Percentiles rank a stretch among this genome's conserved stretches.
These are phyloP conservation scores for Calonectria henricotiae DNA, from an alignment of 2,329 filamentous ascomycete genomes.

Conservation along the genomic window DNA sequence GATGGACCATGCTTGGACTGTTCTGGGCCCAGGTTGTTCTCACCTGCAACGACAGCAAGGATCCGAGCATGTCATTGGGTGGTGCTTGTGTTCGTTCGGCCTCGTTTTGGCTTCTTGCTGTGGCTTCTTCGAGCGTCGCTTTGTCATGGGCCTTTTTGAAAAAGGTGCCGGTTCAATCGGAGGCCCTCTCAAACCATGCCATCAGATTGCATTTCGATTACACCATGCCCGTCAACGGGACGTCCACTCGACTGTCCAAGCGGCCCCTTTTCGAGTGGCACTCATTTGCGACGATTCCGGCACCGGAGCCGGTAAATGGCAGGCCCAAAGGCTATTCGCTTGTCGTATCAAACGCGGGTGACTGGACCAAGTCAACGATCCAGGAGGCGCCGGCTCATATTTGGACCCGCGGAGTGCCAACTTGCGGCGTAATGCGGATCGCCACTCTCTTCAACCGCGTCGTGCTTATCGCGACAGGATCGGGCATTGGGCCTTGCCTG, in stretches of 20 bases:
- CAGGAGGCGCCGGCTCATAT: constrained; percentile 72
- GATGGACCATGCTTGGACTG: constrained; percentile 78
- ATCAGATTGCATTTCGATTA: constrained; percentile 80
- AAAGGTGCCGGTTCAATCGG: constrained; percentile 76
- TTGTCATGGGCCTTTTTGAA: constrained; percentile 83
- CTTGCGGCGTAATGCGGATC: constrained; percentile 78
- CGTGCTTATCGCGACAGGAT: constrained; percentile 80
- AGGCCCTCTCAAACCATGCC: constrained; percentile 82
- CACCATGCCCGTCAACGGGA: constrained; percentile 68
- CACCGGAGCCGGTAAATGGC: constrained; percentile 59
- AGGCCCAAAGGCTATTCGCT: constrained; percentile 72
- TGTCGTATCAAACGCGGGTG: constrained; percentile 80
- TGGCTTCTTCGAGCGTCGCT: constrained; percentile 76
- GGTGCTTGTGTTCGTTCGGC: constrained; percentile 60
- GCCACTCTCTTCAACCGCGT: constrained; percentile 78
- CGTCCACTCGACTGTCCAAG: constrained; percentile 71
- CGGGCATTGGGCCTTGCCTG: constrained; percentile 80
- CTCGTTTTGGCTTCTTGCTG: constrained; percentile 77
- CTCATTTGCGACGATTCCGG: constrained; percentile 82
- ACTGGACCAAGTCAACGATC: constrained; percentile 82
- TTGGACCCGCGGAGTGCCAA: constrained; percentile 79
- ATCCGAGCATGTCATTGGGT: constrained; percentile 56
- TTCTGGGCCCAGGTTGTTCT: constrained; percentile 78
- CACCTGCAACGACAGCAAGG: constrained; percentile 62
- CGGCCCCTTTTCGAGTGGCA: constrained; percentile 81